These are phyloP conservation scores for Alternaria sp. DNA, from an alignment of 2,329 filamentous ascomycete genomes.

Conservation along the genomic window DNA sequence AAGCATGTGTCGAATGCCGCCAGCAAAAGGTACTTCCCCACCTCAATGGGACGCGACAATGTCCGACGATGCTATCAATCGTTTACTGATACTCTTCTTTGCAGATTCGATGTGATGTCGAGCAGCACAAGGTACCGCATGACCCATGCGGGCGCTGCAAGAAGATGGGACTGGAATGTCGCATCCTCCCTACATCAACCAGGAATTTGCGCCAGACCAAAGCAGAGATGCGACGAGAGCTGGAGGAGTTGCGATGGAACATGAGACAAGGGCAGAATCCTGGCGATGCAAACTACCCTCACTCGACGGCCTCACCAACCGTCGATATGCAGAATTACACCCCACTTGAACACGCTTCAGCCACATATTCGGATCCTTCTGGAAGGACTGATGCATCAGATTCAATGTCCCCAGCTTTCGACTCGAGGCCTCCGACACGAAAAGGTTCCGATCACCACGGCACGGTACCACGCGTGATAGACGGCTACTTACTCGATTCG, in stretches of 20 bases:
- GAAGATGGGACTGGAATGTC: slow-evolving; percentile 48
- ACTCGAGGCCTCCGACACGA: slow-evolving; percentile 33
- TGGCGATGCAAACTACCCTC: slow-evolving; percentile 36
- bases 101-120: slow-evolving; percentile 51
- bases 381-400: slow-evolving; percentile 36
- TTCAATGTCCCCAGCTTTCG: slow-evolving; percentile 43
- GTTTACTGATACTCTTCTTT: slow-evolving; percentile 26
- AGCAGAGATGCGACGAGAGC: slow-evolving; percentile 49
- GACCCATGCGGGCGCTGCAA: slow-evolving; percentile 47
- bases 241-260: slow-evolving; percentile 49
- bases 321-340: slow-evolving; percentile 39
- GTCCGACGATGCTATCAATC: slow-evolving; percentile 4
- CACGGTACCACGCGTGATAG: slow-evolving; percentile 41
- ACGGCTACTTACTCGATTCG: slow-evolving; percentile 44
- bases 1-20: slow-evolving; percentile 50
- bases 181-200: slow-evolving; percentile 48
- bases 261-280: slow-evolving; percentile 39
- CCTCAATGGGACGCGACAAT: slow-evolving; percentile 7
- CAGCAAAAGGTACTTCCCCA: slow-evolving; percentile 47
- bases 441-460: slow-evolving; percentile 30
- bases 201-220: slow-evolving; percentile 49
- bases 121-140: slow-evolving; percentile 49
- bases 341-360: slow-evolving; percentile 34
- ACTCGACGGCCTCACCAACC: slow-evolving; percentile 39
- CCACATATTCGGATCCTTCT: slow-evolving; percentile 41